Conservation (phyloP, 2,329 filamentous ascomycete genomes). For the Sclerotinia borealis region DNA sequence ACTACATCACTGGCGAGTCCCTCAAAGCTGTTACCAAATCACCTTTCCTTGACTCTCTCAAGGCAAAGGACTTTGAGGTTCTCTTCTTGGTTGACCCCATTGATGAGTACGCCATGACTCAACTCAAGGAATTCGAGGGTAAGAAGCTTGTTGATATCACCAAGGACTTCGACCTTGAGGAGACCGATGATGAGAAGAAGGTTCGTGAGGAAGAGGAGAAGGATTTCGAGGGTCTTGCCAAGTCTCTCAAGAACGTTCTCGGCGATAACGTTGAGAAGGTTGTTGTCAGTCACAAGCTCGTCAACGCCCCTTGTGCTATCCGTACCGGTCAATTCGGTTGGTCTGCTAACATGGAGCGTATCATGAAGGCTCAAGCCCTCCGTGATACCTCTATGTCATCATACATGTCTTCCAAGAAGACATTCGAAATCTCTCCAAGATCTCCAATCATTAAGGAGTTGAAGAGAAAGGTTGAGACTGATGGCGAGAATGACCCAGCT, state of each 20-base stretch:
- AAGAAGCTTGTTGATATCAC: slow-evolving; percentile 99
- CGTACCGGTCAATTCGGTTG: slow-evolving; percentile 99
- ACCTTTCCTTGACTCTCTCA: slow-evolving; percentile 96
- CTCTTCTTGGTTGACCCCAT: slow-evolving; percentile 99
- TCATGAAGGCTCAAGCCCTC: slow-evolving; percentile 99
- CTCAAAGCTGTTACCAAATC: slow-evolving; percentile 97
- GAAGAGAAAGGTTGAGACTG: slow-evolving; percentile 97
- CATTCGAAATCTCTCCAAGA: slow-evolving; percentile 99
- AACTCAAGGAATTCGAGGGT: slow-evolving; percentile 91
- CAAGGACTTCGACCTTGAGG: slow-evolving; percentile 99
- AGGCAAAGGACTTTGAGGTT: slow-evolving; percentile 99
- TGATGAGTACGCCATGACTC: slow-evolving; percentile 37
- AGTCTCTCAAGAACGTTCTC: slow-evolving; percentile 97
- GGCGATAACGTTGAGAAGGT: slow-evolving; percentile 99
- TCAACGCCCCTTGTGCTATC: slow-evolving; percentile 92
- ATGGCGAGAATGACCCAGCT: slow-evolving; percentile 97
- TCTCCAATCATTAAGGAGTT: slow-evolving; percentile 97
- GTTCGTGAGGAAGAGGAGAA: slow-evolving; percentile 94
- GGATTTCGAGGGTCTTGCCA: slow-evolving; percentile 91
- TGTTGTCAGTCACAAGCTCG: slow-evolving; percentile 95
- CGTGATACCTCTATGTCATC: slow-evolving; percentile 99
- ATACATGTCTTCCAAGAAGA: slow-evolving; percentile 99
- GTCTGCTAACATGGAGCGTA: slow-evolving; percentile 99
- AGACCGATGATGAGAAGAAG: slow-evolving; percentile 99
- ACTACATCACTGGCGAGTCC: slow-evolving; percentile 99